Percentiles rank a stretch among this genome's conserved stretches.
These are phyloP conservation scores for Cystofilobasidium ferigula DNA, from an alignment of 768 basidiomycete species.

Conservation along the genomic window DNA sequence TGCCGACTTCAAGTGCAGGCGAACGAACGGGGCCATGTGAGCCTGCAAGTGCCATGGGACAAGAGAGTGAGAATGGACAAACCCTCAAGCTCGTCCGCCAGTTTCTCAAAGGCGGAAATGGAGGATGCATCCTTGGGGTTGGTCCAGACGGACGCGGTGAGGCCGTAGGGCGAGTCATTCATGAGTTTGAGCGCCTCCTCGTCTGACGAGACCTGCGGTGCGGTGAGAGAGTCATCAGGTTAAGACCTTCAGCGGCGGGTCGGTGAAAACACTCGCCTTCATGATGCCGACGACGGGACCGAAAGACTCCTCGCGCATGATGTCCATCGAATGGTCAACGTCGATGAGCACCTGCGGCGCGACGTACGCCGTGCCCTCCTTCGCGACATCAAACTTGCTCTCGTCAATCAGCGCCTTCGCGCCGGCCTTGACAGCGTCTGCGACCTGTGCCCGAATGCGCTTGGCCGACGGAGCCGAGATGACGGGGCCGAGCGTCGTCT, in stretches of 20 bases:
- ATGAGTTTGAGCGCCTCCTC: constrained; percentile 80
- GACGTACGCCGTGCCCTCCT: constrained; percentile 67
- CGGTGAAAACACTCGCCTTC: constrained; percentile 48
- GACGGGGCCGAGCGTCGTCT: constrained; percentile 82
- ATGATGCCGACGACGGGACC: constrained; percentile 89
- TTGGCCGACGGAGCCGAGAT: constrained; percentile 76
- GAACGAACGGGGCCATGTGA: background rate
- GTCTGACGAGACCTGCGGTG: constrained; percentile 58
- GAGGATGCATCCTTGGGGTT: constrained; percentile 54
- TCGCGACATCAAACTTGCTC: constrained; percentile 48
- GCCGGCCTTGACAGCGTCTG: constrained; percentile 71
- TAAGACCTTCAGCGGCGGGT: background rate
- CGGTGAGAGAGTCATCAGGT: background rate
- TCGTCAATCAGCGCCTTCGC: constrained; percentile 66
- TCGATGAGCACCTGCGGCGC: constrained; percentile 82
- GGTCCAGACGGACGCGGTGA: constrained; percentile 94
- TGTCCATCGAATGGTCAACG: constrained; percentile 85
- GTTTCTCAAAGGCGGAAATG: constrained; percentile 53
- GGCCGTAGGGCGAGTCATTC: constrained; percentile 91
- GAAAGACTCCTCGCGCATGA: constrained; percentile 81
- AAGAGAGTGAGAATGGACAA: background rate
- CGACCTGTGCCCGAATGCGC: constrained; percentile 72
- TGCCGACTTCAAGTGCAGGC: constrained; percentile 47
- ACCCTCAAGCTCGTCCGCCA: constrained; percentile 60
- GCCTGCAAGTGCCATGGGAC: background rate